Evolutionary conservation across 768 basidiomycete genomes (phyloP).

Genomic region (Ramaria sp.): DNA sequence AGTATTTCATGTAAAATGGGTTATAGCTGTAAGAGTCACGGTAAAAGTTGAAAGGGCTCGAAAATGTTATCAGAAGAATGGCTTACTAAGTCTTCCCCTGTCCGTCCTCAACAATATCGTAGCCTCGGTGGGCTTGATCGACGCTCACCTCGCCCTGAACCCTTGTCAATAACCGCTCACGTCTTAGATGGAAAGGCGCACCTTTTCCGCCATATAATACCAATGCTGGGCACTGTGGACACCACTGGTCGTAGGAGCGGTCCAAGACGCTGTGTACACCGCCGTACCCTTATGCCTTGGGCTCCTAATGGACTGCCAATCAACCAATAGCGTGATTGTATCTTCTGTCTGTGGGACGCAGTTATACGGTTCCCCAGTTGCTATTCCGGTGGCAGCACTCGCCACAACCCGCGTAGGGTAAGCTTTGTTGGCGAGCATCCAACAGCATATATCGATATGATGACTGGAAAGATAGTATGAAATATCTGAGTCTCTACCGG

Average conservation of each 20-base stretch:
- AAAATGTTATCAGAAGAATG: neutral
- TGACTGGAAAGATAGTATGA: conserved; percentile 96
- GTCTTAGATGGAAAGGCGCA: conserved; percentile 16
- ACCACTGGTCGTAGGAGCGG: conserved; percentile 82
- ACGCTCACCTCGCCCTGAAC: conserved; percentile 79
- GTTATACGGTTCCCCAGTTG: conserved; percentile 80
- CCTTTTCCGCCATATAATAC: conserved; percentile 94
- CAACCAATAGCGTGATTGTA: conserved; percentile 88
- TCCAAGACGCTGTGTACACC: conserved; percentile 93
- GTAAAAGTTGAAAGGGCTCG: neutral
- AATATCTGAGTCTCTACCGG: conserved; percentile 89
- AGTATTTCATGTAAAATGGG: conserved; percentile 95
- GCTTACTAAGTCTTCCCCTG: conserved; percentile 42
- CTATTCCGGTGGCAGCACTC: conserved; percentile 84
- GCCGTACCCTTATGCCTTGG: conserved; percentile 71
- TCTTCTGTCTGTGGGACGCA: conserved; percentile 84
- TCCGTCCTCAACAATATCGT: conserved; percentile 82
- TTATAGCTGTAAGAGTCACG: conserved; percentile 38
- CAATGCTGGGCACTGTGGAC: conserved; percentile 86
- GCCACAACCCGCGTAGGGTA: conserved; percentile 80
- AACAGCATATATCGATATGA: conserved; percentile 83
- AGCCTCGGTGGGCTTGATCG: conserved; percentile 91
- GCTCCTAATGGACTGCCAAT: conserved; percentile 80
- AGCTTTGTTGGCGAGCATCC: conserved; percentile 70
- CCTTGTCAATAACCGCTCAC: neutral